These are phyloP conservation scores for Aspergillus affinis DNA, from an alignment of 495 filamentous ascomycete genomes.

Conservation along the genomic window DNA sequence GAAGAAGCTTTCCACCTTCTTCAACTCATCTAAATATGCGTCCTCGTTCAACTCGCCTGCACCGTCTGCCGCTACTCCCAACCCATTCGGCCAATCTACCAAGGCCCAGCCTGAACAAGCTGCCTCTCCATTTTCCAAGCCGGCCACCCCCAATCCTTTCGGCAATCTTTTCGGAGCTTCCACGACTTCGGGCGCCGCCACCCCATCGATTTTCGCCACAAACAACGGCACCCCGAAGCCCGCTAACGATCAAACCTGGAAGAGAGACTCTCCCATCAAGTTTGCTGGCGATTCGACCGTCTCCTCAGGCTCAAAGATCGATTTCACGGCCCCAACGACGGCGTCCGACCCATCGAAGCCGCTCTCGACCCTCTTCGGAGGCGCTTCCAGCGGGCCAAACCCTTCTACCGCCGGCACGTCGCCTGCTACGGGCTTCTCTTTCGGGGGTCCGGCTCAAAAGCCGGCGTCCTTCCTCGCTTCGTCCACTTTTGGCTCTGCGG, in stretches of 20 bases:
- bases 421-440: slow-evolving; percentile 37
- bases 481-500: slow-evolving; percentile 34
- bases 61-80: slow-evolving; percentile 21
- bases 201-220: slow-evolving; percentile 24
- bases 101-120: slow-evolving; percentile 20
- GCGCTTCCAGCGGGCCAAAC: slow-evolving; percentile 28
- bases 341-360: slow-evolving; percentile 35
- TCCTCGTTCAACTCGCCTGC: slow-evolving; percentile 26
- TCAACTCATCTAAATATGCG: slow-evolving; percentile 25
- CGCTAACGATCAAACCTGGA: slow-evolving; percentile 53
- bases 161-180: slow-evolving; percentile 23
- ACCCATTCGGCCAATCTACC: slow-evolving; percentile 20
- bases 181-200: slow-evolving; percentile 15
- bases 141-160: slow-evolving; percentile 26
- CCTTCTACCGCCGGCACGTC: slow-evolving; percentile 24
- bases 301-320: slow-evolving; percentile 21
- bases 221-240: slow-evolving; percentile 18
- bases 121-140: slow-evolving; percentile 15
- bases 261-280: slow-evolving; percentile 50
- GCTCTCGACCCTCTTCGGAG: slow-evolving; percentile 46
- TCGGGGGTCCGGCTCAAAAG: slow-evolving; percentile 37
- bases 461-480: slow-evolving; percentile 32
- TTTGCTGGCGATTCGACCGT: slow-evolving; percentile 31
- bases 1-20: slow-evolving; percentile 18
- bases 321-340: slow-evolving; percentile 31